Conservation (phyloP, 345 rosid species). For the Hypericum androsaemum region DNA sequence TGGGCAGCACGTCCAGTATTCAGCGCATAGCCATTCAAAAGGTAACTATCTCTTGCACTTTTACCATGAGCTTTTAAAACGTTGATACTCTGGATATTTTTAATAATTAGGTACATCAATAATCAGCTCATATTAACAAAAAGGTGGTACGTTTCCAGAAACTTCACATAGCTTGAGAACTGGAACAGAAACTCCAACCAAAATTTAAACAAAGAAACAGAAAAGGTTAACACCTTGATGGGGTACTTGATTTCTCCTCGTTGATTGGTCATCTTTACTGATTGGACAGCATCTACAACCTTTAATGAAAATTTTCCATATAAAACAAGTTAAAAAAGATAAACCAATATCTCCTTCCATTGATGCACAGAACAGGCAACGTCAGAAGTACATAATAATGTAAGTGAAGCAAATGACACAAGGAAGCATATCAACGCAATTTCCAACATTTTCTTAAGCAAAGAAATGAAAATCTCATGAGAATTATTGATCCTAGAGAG, state of each 20-base stretch:
- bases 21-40: conserved; percentile 87
- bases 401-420: no score
- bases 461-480: no score
- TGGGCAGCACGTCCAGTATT: conserved; percentile 95
- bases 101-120: neutral
- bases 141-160: neutral
- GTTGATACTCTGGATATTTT: conserved; percentile 55
- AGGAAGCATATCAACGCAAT: no score
- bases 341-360: no score
- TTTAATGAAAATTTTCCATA: conserved; percentile 11
- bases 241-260: conserved; percentile 88
- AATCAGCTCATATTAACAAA: neutral
- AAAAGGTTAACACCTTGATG: conserved; percentile 54
- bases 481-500: no score
- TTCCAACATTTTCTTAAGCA: no score
- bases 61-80: conserved; percentile 91
- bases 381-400: no score
- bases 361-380: no score
- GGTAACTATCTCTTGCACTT: conserved; percentile 85
- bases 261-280: conserved; percentile 83
- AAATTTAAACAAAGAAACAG: neutral
- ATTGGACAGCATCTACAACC: conserved; percentile 82
- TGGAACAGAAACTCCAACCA: neutral
- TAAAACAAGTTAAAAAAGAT: neutral
- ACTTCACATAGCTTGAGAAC: neutral